Base-by-base conservation (phyloP, 805 yeast genomes). In the Pichia heedii region DNA sequence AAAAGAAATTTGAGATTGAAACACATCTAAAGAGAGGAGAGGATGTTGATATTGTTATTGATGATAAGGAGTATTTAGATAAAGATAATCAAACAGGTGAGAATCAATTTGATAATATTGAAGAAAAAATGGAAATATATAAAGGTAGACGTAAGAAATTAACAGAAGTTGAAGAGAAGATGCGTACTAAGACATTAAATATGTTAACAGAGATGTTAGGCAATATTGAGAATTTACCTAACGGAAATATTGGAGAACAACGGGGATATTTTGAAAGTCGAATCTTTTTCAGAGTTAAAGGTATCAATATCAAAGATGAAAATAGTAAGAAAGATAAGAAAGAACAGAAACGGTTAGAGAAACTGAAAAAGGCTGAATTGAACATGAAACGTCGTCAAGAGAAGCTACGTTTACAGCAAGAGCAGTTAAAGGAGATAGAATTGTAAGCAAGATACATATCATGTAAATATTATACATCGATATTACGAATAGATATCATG, bases 1-100 rank as follows among this genome's bases (percentile, higher is more conserved):
- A 78, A 47, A 78, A 78, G 53, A 61, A 62, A 13, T 65, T 67
- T 42, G 84, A 78, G 51, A 71, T 78, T 16, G 53, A 60, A 33
- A 55, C 60, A 3, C 69, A 73, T 18, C 49, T 76, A 45, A 60
- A 63, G 32, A 74, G 69, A 45, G 77, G 74, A 5, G 55, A 55
- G 39, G 66, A 62, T 33, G 65, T 73, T 6, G 61, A 63, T 18
- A 53, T 72, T 11, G 59, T 63, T n/a, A 47, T 74, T 19, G 76
- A 69, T 44, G 66, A 67, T 12, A 68, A 60, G 45, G 57, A 56
- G 3, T 56, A 50, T 35, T 50, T 57, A 16, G 54, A 53, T 11
- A 44, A 43, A 6, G 55, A 54, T 16, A 49, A 46, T 24, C 18
- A 36, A 8, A 13, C 15, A n/a, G 36, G 40, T 12, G 32, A 19